phyloP scores from a whole-genome alignment of 225 moss, liverwort and hornwort species.

The Takakia lepidozioides region DNA sequence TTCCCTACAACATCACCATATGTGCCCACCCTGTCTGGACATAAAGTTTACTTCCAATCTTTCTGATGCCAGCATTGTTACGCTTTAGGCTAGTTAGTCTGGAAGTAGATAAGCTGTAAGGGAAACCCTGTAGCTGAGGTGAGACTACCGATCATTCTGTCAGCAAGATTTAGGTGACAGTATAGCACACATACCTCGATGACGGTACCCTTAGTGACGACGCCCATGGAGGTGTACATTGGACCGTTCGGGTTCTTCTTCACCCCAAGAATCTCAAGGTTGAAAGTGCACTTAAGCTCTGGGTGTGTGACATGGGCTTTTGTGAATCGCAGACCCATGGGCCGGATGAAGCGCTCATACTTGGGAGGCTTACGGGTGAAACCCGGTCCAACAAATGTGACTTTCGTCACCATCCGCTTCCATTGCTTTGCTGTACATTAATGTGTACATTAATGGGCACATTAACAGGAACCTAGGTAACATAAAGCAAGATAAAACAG shows the following conservation, averaged over 20 bases:
- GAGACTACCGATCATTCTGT: too few species aligned
- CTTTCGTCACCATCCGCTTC: constrained; percentile 96
- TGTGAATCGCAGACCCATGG: constrained; percentile 96
- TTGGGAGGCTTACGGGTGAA: constrained; percentile 97
- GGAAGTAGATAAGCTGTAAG: too few species aligned
- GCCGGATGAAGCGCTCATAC: constrained; percentile 96
- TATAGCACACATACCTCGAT: constrained; percentile 76
- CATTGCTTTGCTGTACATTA: constrained; percentile 98
- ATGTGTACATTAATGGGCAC: constrained; percentile 19
- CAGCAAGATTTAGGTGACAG: too few species aligned
- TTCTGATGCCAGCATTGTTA: too few species aligned
- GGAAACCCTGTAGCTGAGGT: too few species aligned
- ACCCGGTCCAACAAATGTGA: constrained; percentile 93
- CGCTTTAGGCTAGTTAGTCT: too few species aligned
- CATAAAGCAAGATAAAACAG: background rate
- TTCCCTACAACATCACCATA: too few species aligned
- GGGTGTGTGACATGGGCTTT: constrained; percentile 97
- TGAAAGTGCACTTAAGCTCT: constrained; percentile 93
- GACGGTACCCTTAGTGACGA: constrained; percentile 93
- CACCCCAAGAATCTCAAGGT: constrained; percentile 89
- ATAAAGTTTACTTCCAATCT: too few species aligned
- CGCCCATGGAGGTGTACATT: constrained; percentile 98
- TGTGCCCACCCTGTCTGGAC: too few species aligned
- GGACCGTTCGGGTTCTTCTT: constrained; percentile 99
- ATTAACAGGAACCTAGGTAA: constrained; percentile 5